These are phyloP conservation scores for Penicillium freii DNA, from an alignment of 2,329 filamentous ascomycete species.

Conservation along the genomic window DNA sequence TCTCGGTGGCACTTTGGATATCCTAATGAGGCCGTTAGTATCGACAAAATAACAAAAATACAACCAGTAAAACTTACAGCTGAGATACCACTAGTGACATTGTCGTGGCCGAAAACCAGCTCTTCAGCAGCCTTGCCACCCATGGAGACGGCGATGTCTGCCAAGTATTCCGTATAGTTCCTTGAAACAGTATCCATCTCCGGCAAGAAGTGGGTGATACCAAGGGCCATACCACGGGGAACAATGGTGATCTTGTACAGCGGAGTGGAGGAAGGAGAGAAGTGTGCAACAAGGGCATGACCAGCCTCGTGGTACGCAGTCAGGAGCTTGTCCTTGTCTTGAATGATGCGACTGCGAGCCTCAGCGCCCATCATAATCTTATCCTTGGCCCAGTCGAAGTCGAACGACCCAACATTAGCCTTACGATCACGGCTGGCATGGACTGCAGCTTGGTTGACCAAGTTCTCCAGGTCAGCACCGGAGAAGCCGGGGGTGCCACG, in stretches of 20 bases:
- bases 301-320: conserved; percentile 97
- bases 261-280: conserved; percentile 70
- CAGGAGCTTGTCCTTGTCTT: conserved; percentile 88
- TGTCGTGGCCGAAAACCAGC: conserved; percentile 84
- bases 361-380: conserved; percentile 97
- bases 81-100: conserved; percentile 85
- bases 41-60: neutral
- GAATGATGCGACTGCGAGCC: conserved; percentile 82
- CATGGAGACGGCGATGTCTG: conserved; percentile 74
- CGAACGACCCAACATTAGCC: conserved; percentile 68
- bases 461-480: conserved; percentile 92
- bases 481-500: conserved; percentile 88
- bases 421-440: conserved; percentile 87
- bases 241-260: conserved; percentile 98
- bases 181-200: conserved; percentile 90
- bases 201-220: conserved; percentile 82
- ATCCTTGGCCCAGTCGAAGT: conserved; percentile 97
- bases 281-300: conserved; percentile 85
- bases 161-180: conserved; percentile 79
- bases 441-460: conserved; percentile 93
- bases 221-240: conserved; percentile 80
- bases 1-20: conserved; percentile 73
- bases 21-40: conserved; percentile 56
- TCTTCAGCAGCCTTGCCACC: conserved; percentile 88
- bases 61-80: conserved; percentile 54